Evolutionary conservation across 2,329 filamentous ascomycete genomes (phyloP).

Genomic region (Pseudocercospora cruenta): DNA sequence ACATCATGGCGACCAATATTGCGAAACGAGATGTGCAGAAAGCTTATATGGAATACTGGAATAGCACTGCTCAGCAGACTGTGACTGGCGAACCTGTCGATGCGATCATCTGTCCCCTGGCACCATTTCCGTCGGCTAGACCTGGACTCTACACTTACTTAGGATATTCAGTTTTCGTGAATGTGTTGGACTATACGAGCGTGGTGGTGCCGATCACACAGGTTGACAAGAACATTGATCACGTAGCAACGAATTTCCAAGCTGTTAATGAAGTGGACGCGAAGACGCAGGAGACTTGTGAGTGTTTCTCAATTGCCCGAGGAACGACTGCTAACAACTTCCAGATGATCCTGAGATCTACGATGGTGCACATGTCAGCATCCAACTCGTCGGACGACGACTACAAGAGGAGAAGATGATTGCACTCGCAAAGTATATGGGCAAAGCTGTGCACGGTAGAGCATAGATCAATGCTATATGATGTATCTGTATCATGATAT

Average conservation of each 20-base stretch:
- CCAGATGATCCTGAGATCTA: constrained; percentile 44
- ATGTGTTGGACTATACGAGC: constrained; percentile 51
- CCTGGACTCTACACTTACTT: constrained; percentile 53
- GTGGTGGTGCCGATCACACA: constrained; percentile 60
- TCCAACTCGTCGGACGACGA: constrained; percentile 41
- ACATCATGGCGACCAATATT: constrained; percentile 56
- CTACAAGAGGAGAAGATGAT: constrained; percentile 46
- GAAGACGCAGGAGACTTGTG: constrained; percentile 47
- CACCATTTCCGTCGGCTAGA: constrained; percentile 55
- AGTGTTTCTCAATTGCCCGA: constrained; percentile 30
- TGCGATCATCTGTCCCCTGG: constrained; percentile 55
- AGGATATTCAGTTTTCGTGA: constrained; percentile 53
- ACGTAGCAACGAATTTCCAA: constrained; percentile 41
- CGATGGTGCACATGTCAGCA: constrained; percentile 42
- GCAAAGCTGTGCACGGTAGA: constrained; percentile 27
- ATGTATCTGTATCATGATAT: neutral
- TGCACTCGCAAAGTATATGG: constrained; percentile 40
- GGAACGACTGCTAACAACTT: constrained; percentile 17
- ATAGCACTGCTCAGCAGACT: constrained; percentile 55
- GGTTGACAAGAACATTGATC: constrained; percentile 56
- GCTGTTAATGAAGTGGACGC: constrained; percentile 46
- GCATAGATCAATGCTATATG: neutral
- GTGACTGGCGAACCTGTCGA: constrained; percentile 56
- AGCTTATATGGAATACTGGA: constrained; percentile 67
- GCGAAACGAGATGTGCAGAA: constrained; percentile 60